Percentiles rank a stretch among this genome's conserved stretches.
These are phyloP conservation scores for Syncephalis fuscata DNA, from an alignment of 371 early-diverging fungal species.

Conservation along the genomic window DNA sequence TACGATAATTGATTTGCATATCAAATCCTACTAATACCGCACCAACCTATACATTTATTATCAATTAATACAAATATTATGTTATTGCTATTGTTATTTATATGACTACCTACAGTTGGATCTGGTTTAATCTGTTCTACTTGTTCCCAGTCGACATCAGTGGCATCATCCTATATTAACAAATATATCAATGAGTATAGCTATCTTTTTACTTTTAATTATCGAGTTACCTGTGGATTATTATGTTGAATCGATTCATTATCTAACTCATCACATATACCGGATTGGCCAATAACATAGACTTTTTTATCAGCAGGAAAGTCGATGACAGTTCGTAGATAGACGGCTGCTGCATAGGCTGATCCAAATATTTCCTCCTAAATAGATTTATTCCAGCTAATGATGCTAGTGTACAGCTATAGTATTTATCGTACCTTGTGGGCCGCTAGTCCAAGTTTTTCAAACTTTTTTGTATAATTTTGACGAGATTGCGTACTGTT, in stretches of 20 bases:
- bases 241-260: conserved; percentile 13
- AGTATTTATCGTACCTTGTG: conserved; percentile 27
- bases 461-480: conserved; percentile 67
- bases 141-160: conserved; percentile 14
- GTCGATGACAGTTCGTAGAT: conserved; percentile 58
- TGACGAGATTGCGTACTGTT: conserved; percentile 82
- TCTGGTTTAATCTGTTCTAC: conserved; percentile 16
- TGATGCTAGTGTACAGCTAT: no score
- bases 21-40: conserved; percentile 88
- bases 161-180: conserved; percentile 17
- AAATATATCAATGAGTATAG: not conserved
- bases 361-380: conserved; percentile 88
- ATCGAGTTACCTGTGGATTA: not conserved
- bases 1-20: conserved; percentile 70
- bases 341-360: conserved; percentile 88
- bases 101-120: conserved; percentile 16
- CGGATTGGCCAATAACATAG: conserved; percentile 80
- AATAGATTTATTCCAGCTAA: no score
- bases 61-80: not conserved
- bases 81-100: not conserved
- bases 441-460: conserved; percentile 55
- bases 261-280: conserved; percentile 73
- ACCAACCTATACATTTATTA: conserved; percentile 25
- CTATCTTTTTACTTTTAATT: conserved; percentile 1
- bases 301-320: conserved; percentile 75